Evolutionary conservation across 225 moss, liverwort and hornwort genomes (phyloP).

Genomic region (Antitrichia curtipendula): DNA sequence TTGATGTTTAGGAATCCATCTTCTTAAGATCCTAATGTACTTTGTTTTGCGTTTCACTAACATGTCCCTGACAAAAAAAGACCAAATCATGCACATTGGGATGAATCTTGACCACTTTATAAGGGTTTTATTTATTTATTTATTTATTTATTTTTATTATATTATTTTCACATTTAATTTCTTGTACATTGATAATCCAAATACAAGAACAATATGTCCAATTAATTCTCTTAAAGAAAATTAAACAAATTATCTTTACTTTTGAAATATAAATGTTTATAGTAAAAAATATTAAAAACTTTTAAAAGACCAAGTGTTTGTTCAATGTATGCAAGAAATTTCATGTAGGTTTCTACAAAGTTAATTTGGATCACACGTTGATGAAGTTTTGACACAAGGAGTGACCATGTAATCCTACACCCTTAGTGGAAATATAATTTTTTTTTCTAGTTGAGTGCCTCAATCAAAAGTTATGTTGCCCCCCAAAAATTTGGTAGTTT

Average conservation of each 20-base stretch:
- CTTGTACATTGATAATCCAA: not conserved
- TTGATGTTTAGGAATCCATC: not conserved
- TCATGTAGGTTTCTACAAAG: too few relatives aligned
- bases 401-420: too few relatives aligned
- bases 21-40: not conserved
- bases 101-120: not conserved
- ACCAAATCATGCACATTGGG: not conserved
- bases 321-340: too few relatives aligned
- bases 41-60: not conserved
- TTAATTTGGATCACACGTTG: too few relatives aligned
- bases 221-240: not conserved
- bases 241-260: not conserved
- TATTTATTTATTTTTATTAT: not conserved
- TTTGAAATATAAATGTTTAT: not conserved
- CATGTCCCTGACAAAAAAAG: not conserved
- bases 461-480: too few relatives aligned
- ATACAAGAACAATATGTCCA: not conserved
- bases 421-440: too few relatives aligned
- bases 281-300: not conserved
- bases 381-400: too few relatives aligned
- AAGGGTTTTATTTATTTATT: not conserved
- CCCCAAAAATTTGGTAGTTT: too few relatives aligned
- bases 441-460: fast-evolving
- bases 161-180: not conserved
- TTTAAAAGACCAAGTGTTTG: too few relatives aligned